Percentiles rank a stretch among this genome's conserved stretches.
These are phyloP conservation scores for Apiotrichum veenhuisii DNA, from an alignment of 1,284 basidiomycete species.

Conservation along the genomic window DNA sequence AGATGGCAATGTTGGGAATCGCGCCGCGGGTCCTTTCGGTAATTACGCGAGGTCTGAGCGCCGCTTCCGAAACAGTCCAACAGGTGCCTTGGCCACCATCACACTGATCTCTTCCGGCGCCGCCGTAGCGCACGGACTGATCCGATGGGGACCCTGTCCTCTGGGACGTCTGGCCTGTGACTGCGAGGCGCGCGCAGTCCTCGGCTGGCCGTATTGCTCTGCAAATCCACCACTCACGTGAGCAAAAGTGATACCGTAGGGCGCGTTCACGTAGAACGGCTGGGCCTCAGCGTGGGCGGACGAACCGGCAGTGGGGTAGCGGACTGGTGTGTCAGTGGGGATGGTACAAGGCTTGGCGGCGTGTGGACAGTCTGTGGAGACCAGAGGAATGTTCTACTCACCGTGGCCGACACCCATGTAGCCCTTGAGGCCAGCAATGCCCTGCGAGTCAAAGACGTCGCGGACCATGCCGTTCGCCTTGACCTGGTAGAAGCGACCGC, in stretches of 20 bases:
- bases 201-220: not conserved
- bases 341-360: not conserved
- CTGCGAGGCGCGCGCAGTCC: not conserved
- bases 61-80: no score
- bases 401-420: conserved; percentile 98
- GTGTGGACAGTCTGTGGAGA: not conserved
- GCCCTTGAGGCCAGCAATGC: conserved; percentile 74
- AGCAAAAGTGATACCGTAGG: conserved; percentile 89
- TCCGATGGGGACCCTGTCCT: no score
- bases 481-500: conserved; percentile 95
- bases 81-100: no score
- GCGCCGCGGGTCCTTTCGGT: no score
- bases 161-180: no score
- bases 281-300: conserved; percentile 98
- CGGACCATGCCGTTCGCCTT: conserved; percentile 99
- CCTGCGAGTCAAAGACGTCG: conserved; percentile 86
- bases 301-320: conserved; percentile 96
- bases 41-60: no score
- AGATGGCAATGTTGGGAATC: no score
- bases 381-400: conserved; percentile 49
- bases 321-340: conserved; percentile 56
- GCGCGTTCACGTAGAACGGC: conserved; percentile 99
- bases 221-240: conserved; percentile 63
- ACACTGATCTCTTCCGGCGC: not conserved
- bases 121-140: not conserved